Evolutionary conservation across 345 rosid genomes (phyloP).

Genomic region (Lenwebbia sp.): DNA sequence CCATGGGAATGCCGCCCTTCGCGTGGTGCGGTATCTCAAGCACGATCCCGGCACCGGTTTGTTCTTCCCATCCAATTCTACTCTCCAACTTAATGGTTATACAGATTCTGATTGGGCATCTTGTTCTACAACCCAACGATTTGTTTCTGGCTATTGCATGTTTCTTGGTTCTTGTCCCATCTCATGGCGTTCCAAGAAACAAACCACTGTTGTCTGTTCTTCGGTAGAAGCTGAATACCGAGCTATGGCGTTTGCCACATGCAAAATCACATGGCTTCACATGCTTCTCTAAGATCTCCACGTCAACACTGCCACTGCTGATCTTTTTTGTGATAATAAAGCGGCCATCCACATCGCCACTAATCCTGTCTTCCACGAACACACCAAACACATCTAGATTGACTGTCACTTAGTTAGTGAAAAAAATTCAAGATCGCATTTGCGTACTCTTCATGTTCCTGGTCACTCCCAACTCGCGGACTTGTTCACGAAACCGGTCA

Average conservation of each 20-base stretch:
- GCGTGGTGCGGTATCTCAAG: too few relatives aligned
- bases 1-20: too few relatives aligned
- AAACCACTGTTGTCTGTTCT: neutral
- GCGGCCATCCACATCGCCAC: neutral
- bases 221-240: neutral
- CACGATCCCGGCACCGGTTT: too few relatives aligned
- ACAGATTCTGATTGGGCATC: neutral
- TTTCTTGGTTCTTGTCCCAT: neutral
- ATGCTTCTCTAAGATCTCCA: too few relatives aligned
- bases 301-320: neutral
- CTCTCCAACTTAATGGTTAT: too few relatives aligned
- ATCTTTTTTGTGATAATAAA: neutral
- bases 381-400: neutral
- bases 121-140: neutral
- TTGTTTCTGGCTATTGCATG: neutral
- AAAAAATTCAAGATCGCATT: neutral
- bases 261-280: too few relatives aligned
- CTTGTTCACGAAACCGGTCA: neutral
- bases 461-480: neutral
- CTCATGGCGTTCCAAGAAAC: neutral
- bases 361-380: neutral
- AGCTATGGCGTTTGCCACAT: neutral
- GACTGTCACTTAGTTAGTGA: neutral
- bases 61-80: too few relatives aligned
- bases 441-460: neutral